Base-by-base conservation (phyloP, 2,329 filamentous ascomycete genomes). In the Calcarisporium arbuscula region DNA sequence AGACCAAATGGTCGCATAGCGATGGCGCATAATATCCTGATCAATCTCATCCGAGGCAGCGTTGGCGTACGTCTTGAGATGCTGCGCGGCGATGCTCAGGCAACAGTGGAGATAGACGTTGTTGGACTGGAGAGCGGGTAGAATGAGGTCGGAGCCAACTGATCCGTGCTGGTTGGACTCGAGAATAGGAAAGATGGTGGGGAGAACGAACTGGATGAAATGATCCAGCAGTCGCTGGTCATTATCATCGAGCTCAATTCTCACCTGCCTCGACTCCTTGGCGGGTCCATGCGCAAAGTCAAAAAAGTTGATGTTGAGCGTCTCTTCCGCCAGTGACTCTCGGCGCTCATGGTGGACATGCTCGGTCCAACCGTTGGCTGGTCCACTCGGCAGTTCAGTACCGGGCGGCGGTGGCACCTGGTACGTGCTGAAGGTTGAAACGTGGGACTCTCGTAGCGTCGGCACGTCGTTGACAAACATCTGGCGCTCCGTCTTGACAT, bases 91-190 rank as follows among this genome's bases (percentile, higher is more conserved):
- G 40, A 94, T 87, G 68, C 87, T 94, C 42, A 98, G 70, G 63
- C 90, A 96, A 67, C 89, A 95, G 68, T 96, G 89, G 20, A 95
- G 73, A 60, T 95, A 98, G 47, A 81, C 83, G 60, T 85, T 89
- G 74, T 96, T 98, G 49, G 76, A 84, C 57, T 94, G 85, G 21
- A 98, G 72, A 7, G 90, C 85, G 5, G 85, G 87, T 12, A 96
- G 74, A 46, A 96, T 82, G 41, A 94, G 75, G 49, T 92, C 83
- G 3, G 85, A 80, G 41, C 82, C 77, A 23, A 87, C 80, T 2
- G 82, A 85, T 25, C 87, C 87, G 49, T 85, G 85, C 56, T 94
- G 87, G 57, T 92, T 94, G 26, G 81, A 80, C 62, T 96, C 89
- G 21, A 95, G 74, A 35, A 96, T 82, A 11, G 92, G 92, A 61